Evolutionary conservation across 805 yeast genomes (phyloP).

Genomic region (Saturnispora sekii): DNA sequence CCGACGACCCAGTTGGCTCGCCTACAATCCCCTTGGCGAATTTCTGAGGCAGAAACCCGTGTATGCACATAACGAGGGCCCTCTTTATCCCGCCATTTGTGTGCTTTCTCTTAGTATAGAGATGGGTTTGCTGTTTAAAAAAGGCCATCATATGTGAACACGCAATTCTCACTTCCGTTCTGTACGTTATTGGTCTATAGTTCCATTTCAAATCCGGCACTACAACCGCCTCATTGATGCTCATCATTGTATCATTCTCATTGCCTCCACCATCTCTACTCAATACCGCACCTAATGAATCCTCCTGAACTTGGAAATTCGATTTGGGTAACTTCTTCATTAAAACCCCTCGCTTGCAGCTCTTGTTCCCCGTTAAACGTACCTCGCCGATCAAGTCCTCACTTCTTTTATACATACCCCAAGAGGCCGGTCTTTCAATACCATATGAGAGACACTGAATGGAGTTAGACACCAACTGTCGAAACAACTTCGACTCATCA

Average conservation of each 20-base stretch:
- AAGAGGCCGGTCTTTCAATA: slow-evolving; percentile 18
- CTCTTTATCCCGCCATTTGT: slow-evolving; percentile 24
- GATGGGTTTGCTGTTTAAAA: slow-evolving; percentile 23
- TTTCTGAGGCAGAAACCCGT: slow-evolving; percentile 87
- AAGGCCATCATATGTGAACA: slow-evolving; percentile 16
- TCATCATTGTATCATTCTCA: background rate
- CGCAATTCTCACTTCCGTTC: slow-evolving; percentile 20
- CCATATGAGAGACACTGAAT: slow-evolving; percentile 17
- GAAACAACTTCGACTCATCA: slow-evolving; percentile 17
- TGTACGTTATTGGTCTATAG: slow-evolving; percentile 20
- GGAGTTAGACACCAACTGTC: slow-evolving; percentile 18
- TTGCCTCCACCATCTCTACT: background rate
- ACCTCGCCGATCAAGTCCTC: slow-evolving; percentile 17
- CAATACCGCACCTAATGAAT: background rate
- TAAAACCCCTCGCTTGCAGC: slow-evolving; percentile 20
- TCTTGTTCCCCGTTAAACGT: slow-evolving; percentile 24
- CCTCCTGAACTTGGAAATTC: slow-evolving; percentile 23
- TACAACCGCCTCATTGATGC: slow-evolving; percentile 14
- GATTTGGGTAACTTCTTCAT: slow-evolving; percentile 22
- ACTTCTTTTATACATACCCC: slow-evolving; percentile 20
- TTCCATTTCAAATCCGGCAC: slow-evolving; percentile 21
- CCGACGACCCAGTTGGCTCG: slow-evolving; percentile 86
- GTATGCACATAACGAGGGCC: slow-evolving; percentile 83
- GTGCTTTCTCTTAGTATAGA: slow-evolving; percentile 16
- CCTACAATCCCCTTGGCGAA: slow-evolving; percentile 79